Evolutionary conservation across 108 stramenopile species (phyloP), one percentile per base, ranked within the genome.

Genomic region (Discostella stelligeroides): DNA sequence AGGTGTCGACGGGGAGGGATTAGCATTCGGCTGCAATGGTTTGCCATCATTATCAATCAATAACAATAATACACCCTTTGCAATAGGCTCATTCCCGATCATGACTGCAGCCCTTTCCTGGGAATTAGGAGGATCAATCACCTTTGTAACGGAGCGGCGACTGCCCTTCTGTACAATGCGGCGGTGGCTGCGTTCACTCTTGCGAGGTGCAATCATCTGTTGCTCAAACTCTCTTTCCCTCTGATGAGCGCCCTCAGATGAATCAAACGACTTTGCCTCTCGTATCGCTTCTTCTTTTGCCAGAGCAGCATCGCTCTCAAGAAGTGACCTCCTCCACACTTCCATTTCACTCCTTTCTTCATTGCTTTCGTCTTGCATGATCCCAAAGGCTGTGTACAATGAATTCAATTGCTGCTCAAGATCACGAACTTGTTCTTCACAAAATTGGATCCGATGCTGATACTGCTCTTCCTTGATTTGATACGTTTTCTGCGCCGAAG

Each of bases 341-440:
- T 58, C 46, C 23, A 69, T 79, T 40, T 66, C 61, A 28, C 64
- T 60, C 34, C 70, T 59, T 43, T 79, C 77, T 23, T 71, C 70
- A 13, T 17, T 71, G 20, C 65, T 70, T 11, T 92, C 91, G 25
- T 82, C 60, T 34, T 85, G 85, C 41, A 88, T 51, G 18, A 92
- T 60, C 0, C 75, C 75, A 60, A 89, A 89, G 14, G 87, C 91
- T 13, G 78, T 75, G 51, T 89, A 88, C 37, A 92, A 60, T n/a
- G 84, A 85, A 43, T 63, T 72, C 29, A 88, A 49, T 66, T 92
- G 91, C 40, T 87, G 87, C 23, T 84, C 88, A 76, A 89, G 72
- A 68, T 92, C 91, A 12, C 57, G 48, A 30, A 89, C 80, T 50
- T 84, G 86, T 18, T 79, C 85, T 20, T 82, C 82, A 63, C 82